Conservation (phyloP, 441 rosid species). For the Eruca vesicaria region DNA sequence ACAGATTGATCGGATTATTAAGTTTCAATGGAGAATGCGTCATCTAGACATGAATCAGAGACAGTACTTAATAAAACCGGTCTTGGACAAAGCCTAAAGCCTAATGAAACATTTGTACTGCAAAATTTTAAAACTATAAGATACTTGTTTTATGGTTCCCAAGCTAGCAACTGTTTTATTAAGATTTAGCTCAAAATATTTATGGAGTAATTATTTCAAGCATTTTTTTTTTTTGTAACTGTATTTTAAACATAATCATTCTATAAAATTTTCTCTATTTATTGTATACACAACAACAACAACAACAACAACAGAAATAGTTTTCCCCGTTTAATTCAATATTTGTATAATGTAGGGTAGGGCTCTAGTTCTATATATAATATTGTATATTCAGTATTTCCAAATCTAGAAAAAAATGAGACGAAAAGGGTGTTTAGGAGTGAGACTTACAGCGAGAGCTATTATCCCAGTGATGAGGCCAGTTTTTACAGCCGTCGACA, state of each 20-base stretch:
- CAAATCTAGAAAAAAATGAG: background rate
- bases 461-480: constrained; percentile 90
- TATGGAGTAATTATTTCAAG: background rate
- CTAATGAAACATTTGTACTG: background rate
- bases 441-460: constrained; percentile 77
- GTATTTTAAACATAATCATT: background rate
- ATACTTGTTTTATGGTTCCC: background rate
- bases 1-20: background rate
- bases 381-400: background rate
- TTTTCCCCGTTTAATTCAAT: background rate
- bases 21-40: background rate
- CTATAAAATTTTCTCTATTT: background rate
- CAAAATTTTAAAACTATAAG: background rate
- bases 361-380: background rate
- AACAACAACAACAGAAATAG: background rate
- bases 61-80: background rate
- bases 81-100: background rate
- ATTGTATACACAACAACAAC: background rate
- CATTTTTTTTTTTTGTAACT: too few relatives aligned
- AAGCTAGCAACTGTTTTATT: background rate
- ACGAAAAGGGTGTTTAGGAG: background rate
- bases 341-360: background rate
- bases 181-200: background rate
- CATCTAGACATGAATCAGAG: background rate
- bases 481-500: constrained; percentile 60